Conservation (phyloP, 139 green algal species). For the Edaphochlamys debaryana region DNA sequence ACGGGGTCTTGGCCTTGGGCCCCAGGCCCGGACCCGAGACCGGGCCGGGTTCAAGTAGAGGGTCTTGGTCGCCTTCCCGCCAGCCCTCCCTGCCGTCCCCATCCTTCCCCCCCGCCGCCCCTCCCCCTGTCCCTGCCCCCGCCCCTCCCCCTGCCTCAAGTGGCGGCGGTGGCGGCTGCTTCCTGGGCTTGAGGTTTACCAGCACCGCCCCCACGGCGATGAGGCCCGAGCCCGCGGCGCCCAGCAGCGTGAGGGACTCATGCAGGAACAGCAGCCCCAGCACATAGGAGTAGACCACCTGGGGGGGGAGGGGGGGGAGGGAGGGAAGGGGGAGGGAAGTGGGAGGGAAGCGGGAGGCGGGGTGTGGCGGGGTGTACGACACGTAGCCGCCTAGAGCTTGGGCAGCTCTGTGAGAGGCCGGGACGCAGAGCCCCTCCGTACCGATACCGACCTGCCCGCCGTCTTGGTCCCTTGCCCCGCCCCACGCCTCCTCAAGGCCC, state of each 20-base stretch:
- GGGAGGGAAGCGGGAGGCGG: no score
- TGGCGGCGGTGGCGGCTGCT: neutral
- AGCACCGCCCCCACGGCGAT: no score
- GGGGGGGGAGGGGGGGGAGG: neutral
- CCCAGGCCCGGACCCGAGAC: no score
- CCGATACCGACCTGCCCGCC: no score
- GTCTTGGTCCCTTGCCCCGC: neutral
- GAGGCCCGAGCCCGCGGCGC: constrained; percentile 4
- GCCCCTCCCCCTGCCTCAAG: neutral
- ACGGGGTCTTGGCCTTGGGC: no score
- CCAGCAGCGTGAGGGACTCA: neutral
- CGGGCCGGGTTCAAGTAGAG: neutral
- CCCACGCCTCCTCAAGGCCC: neutral
- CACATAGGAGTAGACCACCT: constrained; percentile 48
- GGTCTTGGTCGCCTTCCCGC: no score
- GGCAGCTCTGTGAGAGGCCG: no score
- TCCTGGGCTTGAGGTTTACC: no score
- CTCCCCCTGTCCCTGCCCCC: neutral
- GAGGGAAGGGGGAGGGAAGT: neutral
- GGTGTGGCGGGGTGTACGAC: no score
- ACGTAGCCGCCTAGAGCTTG: no score
- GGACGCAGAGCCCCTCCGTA: neutral
- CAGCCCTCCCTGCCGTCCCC: no score
- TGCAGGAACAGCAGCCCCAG: constrained; percentile 38
- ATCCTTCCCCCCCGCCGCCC: neutral